Conservation (phyloP, 2,329 filamentous ascomycete genomes). For the Aspergillus viridinutans region DNA sequence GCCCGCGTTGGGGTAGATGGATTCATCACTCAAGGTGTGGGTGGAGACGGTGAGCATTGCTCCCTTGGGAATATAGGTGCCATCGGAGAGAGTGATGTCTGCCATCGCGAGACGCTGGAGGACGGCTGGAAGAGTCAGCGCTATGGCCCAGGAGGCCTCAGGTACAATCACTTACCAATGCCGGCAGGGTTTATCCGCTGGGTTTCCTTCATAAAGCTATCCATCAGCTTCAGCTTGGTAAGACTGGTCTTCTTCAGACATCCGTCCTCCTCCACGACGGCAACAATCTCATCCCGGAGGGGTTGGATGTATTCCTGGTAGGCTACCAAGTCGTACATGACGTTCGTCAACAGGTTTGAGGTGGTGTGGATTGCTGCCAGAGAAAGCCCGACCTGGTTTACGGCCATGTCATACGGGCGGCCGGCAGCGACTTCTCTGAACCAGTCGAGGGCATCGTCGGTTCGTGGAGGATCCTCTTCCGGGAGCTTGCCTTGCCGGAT, state of each 20-base stretch:
- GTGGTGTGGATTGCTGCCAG: conserved; percentile 34
- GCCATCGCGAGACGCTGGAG: conserved; percentile 22
- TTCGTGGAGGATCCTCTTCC: conserved; percentile 10
- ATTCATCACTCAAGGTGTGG: conserved; percentile 25
- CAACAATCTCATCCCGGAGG: conserved; percentile 50
- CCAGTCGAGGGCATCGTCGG: conserved; percentile 28
- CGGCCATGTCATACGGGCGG: conserved; percentile 13
- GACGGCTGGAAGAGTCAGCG: conserved; percentile 12
- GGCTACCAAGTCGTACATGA: conserved; percentile 51
- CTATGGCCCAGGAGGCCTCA: neutral
- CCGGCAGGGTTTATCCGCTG: conserved; percentile 26
- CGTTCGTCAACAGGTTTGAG: conserved; percentile 40
- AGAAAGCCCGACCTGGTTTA: conserved; percentile 24
- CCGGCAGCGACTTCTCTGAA: conserved; percentile 15
- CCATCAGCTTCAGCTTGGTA: conserved; percentile 31
- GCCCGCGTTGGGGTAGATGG: conserved; percentile 23
- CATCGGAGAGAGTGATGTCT: conserved; percentile 25
- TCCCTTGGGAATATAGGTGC: conserved; percentile 27
- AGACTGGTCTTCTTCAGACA: conserved; percentile 31
- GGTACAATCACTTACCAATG: conserved; percentile 19
- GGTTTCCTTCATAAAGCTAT: conserved; percentile 34
- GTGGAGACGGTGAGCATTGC: conserved; percentile 22
- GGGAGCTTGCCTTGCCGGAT: conserved; percentile 18
- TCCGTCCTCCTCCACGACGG: conserved; percentile 40
- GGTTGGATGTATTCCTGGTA: conserved; percentile 49